Percentiles rank a stretch among this genome's conserved stretches.
Conservation (phyloP, 2,329 filamentous ascomycete genomes). For the Diaporthe ampelina region DNA sequence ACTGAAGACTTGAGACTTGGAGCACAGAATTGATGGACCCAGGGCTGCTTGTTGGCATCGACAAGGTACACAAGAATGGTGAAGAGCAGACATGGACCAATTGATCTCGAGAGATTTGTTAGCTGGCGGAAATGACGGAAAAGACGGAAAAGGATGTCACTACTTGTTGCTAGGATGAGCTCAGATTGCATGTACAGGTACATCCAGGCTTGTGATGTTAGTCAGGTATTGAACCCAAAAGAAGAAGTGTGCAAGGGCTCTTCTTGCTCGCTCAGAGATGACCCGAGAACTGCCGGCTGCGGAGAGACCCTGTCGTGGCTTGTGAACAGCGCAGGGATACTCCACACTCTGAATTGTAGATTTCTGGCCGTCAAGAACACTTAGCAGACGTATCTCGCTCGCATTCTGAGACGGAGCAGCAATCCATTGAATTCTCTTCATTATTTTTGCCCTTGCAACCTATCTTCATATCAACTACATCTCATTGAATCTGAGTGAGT, state of each 20-base stretch:
- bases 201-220: background rate
- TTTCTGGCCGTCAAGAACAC: constrained; percentile 12
- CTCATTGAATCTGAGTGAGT: background rate
- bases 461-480: background rate
- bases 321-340: constrained; percentile 21
- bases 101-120: background rate
- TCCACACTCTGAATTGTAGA: constrained; percentile 23
- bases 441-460: background rate
- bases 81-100: background rate
- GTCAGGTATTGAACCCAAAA: background rate
- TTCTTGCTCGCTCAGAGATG: constrained; percentile 27
- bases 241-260: background rate
- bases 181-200: background rate
- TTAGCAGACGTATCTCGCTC: background rate
- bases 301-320: background rate
- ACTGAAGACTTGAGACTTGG: background rate
- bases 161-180: background rate
- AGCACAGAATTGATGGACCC: too few relatives aligned
- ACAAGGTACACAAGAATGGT: background rate
- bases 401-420: background rate
- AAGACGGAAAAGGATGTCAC: background rate
- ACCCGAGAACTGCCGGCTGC: constrained; percentile 21
- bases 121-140: background rate
- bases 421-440: background rate
- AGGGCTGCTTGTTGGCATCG: background rate